Base-by-base conservation (phyloP, 495 filamentous ascomycete species). In the Penicillium atrosanguineum region DNA sequence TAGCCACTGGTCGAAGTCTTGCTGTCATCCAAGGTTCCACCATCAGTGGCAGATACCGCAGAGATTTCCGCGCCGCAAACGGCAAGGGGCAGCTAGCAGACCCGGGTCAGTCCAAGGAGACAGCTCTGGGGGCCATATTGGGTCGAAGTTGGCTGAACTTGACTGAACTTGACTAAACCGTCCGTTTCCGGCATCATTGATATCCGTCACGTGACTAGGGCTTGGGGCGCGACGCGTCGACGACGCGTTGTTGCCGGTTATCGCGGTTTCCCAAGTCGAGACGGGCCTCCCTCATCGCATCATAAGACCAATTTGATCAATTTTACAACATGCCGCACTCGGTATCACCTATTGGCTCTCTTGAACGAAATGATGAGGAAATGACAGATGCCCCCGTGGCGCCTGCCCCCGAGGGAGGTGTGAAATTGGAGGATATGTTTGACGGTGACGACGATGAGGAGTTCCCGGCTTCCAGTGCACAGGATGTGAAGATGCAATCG, bases 381-480 rank as follows among this genome's bases (percentile, higher is more conserved):
- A 53, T 76, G n/a, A 69, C 69, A 19, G 75, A 78, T 58, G 75
- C 73, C 12, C 69, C 73, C 15, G 43, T 55, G 16, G 55, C 51
- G 14, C 56, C 52, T 9, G 39, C 51, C 56, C 57, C 55, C 6
- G 60, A 64, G 38, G 63, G 58, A 55, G 71, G 81, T n/a, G 76
- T 88, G 18, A 89, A 88, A 40, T 69, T 96, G 18, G 91, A 95
- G 45, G 87, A 92, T 34, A 67, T 95, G 31, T 94, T 95, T 59
- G 83, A 84, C 31, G 87, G 87, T 50, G 82, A 86, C 28, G 87
- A 89, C 44, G 87, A 88, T 5, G 88, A 94, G 4, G 89, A 94
- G 51, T 92, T 88, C 54, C 79, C 84, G 6, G 79, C 77, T 38
- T 86, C 82, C 9, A 79, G 74, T 50, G 73, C 69, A 14, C 69